phyloP scores from a whole-genome alignment of 257 asterid species.

The Nicotiana tomentosiformis region DNA sequence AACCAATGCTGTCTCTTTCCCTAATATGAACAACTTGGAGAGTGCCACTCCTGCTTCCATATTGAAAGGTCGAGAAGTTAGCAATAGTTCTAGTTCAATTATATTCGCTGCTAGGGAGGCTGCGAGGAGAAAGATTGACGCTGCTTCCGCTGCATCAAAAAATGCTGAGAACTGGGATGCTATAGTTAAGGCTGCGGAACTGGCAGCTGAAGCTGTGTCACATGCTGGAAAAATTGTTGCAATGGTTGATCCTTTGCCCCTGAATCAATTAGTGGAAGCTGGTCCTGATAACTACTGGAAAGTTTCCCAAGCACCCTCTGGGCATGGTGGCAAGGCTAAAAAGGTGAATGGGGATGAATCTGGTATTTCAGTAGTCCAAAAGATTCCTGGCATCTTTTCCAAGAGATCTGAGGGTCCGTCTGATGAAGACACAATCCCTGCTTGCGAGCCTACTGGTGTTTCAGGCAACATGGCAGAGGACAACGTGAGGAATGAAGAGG shows the following conservation, averaged over 20 bases:
- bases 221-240: slow-evolving; percentile 87
- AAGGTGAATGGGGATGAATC: slow-evolving; percentile 25
- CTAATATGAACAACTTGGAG: slow-evolving; percentile 30
- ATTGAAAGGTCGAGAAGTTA: slow-evolving; percentile 42
- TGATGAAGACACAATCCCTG: slow-evolving; percentile 34
- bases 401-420: slow-evolving; percentile 29
- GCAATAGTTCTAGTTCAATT: slow-evolving; percentile 44
- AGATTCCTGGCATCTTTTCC: slow-evolving; percentile 24
- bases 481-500: slow-evolving; percentile 23
- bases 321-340: slow-evolving; percentile 33
- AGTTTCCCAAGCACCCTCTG: slow-evolving; percentile 23
- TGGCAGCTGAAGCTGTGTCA: slow-evolving; percentile 94
- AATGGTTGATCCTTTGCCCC: slow-evolving; percentile 73
- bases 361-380: slow-evolving; percentile 22
- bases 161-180: slow-evolving; percentile 93
- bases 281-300: slow-evolving; percentile 79
- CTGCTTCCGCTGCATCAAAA: slow-evolving; percentile 93
- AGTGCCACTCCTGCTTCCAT: slow-evolving; percentile 60
- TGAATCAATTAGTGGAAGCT: slow-evolving; percentile 55
- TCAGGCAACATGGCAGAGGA: slow-evolving; percentile 22
- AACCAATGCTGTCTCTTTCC: slow-evolving; percentile 16
- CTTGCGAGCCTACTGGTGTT: slow-evolving; percentile 15
- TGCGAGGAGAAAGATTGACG: slow-evolving; percentile 80
- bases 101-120: slow-evolving; percentile 92
- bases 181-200: slow-evolving; percentile 86